Evolutionary conservation across 331 rosid genomes (phyloP), one percentile per base, ranked within the genome.

Genomic region (Quercus lobata): DNA sequence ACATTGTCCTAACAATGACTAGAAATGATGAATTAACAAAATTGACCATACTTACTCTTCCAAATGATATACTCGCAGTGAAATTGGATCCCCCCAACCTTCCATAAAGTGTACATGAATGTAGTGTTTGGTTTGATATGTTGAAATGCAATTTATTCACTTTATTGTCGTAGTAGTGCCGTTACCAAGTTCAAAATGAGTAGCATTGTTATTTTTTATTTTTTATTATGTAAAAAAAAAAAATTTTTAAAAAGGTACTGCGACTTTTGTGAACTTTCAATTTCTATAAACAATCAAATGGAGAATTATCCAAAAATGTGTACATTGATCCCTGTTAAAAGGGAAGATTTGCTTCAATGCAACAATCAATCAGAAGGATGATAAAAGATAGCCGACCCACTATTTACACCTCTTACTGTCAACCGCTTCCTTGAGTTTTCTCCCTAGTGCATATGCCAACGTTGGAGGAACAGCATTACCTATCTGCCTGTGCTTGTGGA

Each of bases 401-500:
- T 76, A 78, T 58, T 18, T 37, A 11, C 66, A 75, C 41, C 77
- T 81, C 84, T 80, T 86, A 16, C 78, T 83, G 32, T 86, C 85
- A 22, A 90, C 57, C 35, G 97, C 96, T 77, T 92, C 93, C 87
- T 90, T 92, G 76, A 94, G 97, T 65, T 88, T 92, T 72, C 84
- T 76, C 14, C 97, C 97, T 19, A 94, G 80, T 19, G 98, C 98
- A 77, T 82, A 88, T 60, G 98, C 98, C 73, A 92, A 61, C 46
- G 99, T 91, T 57, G 99, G 98, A 83, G 99, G 99, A 57, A 96
- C 99, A 32, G 99, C 99, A 83, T 96, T 96, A n/a, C 99, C 99
- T 70, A 96, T 96, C 85, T 96, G 98, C 91, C 94, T 72, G 81
- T 96, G 94, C 86, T 91, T 91, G 90, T 96, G 97, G 35, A 83